Percentiles rank a stretch among this genome's conserved stretches.
Evolutionary conservation across 1,139 yeast species (phyloP).

Genomic region (Arxiozyma slooffiae): DNA sequence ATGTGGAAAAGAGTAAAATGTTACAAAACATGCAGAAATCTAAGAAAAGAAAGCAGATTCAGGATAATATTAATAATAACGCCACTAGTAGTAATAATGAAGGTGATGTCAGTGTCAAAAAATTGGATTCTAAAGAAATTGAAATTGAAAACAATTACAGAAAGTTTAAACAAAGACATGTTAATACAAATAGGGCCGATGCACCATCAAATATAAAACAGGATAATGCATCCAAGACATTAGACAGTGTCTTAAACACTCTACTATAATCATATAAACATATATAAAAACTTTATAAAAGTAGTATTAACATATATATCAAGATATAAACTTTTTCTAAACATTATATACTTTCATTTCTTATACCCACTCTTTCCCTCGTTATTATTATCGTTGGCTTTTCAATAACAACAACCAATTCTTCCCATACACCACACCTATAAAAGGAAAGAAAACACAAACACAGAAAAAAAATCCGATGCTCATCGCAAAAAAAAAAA

Average conservation of each 20-base stretch:
- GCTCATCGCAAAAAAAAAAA: slow-evolving; percentile 5
- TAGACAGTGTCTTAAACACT: slow-evolving; percentile 38
- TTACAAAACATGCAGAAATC: slow-evolving; percentile 51
- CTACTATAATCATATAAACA: slow-evolving; percentile 15
- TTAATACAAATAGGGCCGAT: slow-evolving; percentile 55
- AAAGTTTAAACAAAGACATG: slow-evolving; percentile 53
- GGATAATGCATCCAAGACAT: slow-evolving; percentile 13
- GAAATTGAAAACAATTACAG: slow-evolving; percentile 31
- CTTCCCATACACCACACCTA: too few species aligned
- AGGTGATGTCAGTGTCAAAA: slow-evolving; percentile 19
- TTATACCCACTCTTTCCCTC: neutral
- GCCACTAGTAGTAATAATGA: slow-evolving; percentile 18
- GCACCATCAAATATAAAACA: slow-evolving; percentile 43
- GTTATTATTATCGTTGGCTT: slow-evolving; percentile 2
- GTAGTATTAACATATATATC: neutral
- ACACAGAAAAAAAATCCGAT: slow-evolving; percentile 1
- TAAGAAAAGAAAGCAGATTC: slow-evolving; percentile 24
- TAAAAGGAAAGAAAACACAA: neutral
- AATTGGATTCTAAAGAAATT: slow-evolving; percentile 15
- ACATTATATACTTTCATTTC: neutral
- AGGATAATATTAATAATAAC: too few species aligned
- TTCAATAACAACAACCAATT: too few species aligned
- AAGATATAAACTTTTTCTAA: neutral
- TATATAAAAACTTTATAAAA: neutral
- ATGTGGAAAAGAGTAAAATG: slow-evolving; percentile 82